Evolutionary conservation across 176 grass and related monocot genomes (phyloP), one percentile per base, ranked within the genome.

Genomic region (Bromus sterilis): DNA sequence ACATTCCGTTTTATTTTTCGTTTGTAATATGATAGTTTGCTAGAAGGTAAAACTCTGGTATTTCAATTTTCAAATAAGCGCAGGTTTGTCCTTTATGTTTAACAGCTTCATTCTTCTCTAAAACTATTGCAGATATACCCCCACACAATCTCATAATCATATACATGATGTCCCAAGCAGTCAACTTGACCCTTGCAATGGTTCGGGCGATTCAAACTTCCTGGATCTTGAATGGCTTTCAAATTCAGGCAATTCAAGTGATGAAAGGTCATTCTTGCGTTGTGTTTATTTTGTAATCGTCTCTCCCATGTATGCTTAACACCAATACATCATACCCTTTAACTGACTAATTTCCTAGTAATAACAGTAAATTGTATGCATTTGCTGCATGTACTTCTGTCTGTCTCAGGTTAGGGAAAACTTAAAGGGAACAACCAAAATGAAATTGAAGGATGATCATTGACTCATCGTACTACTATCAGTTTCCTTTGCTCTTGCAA

Each of bases 141-240:
- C 87, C 34, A 71, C 13, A 6, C 42, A 29, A 40, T 20, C 78
- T 65, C 53, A 82, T 63, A 18, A 74, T 72, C 72, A 77, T 55
- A 23, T 64, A 35, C 43, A 72, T 63, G 63, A 56, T 56, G 57
- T 64, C 41, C 55, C 55, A 71, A 71, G 21, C 44, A 33, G 28
- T 55, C 55, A 56, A 72, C 20, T n/a, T 85, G 32, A 81, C 12
- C 34, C 51, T 81, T 11, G 0, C 63, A 61, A 81, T 76, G 61
- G 40, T 64, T 85, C 87, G 21, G 78, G 87, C 26, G 82, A 85
- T 71, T 89, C 87, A 57, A 89, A 89, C 64, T 89, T 89, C 66
- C 56, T 89, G 71, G 82, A 89, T 89, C 55, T 44, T 77, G 87
- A 85, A 55, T 89, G 82, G 32, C 78, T 89, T 30, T 85, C 87